Evolutionary conservation across 1,284 basidiomycete genomes (phyloP).

Genomic region (Agroathelia rolfsii): DNA sequence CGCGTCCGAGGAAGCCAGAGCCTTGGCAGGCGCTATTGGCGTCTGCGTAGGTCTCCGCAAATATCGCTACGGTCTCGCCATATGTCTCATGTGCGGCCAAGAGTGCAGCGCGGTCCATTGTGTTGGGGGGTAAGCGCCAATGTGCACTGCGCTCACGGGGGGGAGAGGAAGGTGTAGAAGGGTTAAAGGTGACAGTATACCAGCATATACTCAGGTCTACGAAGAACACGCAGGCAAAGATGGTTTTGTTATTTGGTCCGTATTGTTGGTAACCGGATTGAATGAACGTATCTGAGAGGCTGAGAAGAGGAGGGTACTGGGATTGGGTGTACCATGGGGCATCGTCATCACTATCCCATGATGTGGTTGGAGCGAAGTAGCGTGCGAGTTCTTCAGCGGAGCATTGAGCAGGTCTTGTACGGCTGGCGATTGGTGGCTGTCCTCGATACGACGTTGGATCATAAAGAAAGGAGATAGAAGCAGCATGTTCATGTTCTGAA

Average conservation of each 20-base stretch:
- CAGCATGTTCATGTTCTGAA: background rate
- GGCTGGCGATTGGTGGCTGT: slow-evolving; percentile 4
- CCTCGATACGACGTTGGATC: background rate
- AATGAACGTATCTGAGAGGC: slow-evolving; percentile 18
- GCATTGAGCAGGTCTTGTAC: slow-evolving; percentile 3
- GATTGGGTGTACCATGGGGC: no score
- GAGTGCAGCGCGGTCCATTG: slow-evolving; percentile 25
- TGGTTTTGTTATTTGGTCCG: slow-evolving; percentile 24
- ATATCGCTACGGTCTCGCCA: slow-evolving; percentile 37
- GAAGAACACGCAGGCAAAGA: slow-evolving; percentile 31
- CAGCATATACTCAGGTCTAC: slow-evolving; percentile 41
- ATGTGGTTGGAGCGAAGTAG: slow-evolving; percentile 32
- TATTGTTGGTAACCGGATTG: slow-evolving; percentile 20
- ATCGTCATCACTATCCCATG: slow-evolving; percentile 25
- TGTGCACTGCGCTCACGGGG: slow-evolving; percentile 26
- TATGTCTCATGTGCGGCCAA: slow-evolving; percentile 36
- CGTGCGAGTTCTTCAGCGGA: slow-evolving; percentile 29
- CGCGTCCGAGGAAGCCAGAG: slow-evolving; percentile 33
- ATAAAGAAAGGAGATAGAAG: background rate
- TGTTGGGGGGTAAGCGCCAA: slow-evolving; percentile 29
- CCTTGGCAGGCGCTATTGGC: no score
- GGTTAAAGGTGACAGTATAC: slow-evolving; percentile 30
- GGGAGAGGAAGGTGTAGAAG: slow-evolving; percentile 20
- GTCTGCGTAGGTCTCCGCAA: slow-evolving; percentile 37
- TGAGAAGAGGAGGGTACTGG: slow-evolving; percentile 28